Evolutionary conservation across 345 rosid genomes (phyloP).

Genomic region (Eucalyptus polybractea): DNA sequence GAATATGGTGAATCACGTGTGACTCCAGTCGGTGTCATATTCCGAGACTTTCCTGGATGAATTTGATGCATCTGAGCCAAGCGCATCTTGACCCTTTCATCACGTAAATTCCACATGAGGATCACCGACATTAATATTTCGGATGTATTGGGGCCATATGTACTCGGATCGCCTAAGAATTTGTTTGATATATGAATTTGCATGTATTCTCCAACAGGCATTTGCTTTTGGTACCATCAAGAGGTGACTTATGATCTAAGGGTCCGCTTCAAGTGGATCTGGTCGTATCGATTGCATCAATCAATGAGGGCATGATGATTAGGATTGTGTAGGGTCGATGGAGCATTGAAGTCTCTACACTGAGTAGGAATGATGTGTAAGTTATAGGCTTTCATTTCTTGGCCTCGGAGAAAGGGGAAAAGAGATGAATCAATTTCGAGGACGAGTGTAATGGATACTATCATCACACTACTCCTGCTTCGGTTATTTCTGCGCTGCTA

Average conservation of each 20-base stretch:
- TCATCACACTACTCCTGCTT: not conserved
- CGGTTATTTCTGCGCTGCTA: not conserved
- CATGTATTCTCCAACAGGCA: not conserved
- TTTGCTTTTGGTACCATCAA: not conserved
- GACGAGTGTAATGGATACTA: not conserved
- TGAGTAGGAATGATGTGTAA: not conserved
- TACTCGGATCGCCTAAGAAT: not conserved
- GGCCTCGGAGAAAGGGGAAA: not conserved
- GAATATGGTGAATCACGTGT: not conserved
- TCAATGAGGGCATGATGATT: not conserved
- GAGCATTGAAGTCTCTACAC: not conserved
- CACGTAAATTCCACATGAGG: not conserved
- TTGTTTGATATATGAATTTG: not conserved
- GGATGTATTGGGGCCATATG: not conserved
- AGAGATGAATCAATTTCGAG: not conserved
- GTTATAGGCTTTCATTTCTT: not conserved
- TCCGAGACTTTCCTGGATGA: not conserved
- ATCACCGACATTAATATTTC: not conserved
- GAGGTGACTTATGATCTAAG: not conserved
- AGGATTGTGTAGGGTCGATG: not conserved
- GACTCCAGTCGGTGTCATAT: not conserved
- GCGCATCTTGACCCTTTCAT: not conserved
- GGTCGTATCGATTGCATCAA: not conserved
- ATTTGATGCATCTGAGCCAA: not conserved
- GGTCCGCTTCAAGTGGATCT: not conserved